A percentile compares a stretch with the other conserved stretches of the same genome.
Conservation (phyloP, 805 yeast species). For the Wickerhamiella allomyrinae region DNA sequence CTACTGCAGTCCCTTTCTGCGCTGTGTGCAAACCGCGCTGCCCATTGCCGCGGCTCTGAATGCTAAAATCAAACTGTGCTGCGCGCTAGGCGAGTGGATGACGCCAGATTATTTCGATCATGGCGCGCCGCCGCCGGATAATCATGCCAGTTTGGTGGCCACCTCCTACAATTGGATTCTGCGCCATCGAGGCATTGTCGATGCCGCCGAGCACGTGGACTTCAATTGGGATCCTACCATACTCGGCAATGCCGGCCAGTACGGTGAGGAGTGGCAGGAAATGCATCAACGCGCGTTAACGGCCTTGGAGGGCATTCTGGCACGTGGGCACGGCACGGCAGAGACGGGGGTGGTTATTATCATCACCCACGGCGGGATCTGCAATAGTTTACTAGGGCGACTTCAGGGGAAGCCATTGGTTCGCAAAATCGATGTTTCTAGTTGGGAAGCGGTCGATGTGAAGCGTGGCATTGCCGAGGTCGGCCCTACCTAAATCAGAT, state of each 20-base stretch:
- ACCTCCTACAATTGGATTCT: constrained; percentile 17
- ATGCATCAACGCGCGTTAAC: constrained; percentile 23
- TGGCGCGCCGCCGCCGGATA: constrained; percentile 25
- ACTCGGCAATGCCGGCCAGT: constrained; percentile 19
- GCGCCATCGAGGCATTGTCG: constrained; percentile 5
- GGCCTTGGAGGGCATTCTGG: constrained; percentile 19
- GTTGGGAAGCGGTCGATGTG: constrained; percentile 2
- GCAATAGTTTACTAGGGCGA: constrained; percentile 26
- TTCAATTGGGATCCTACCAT: constrained; percentile 10
- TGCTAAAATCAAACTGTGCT: constrained; percentile 18
- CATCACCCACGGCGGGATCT: constrained; percentile 29
- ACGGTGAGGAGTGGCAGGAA: constrained; percentile 26
- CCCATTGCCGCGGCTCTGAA: constrained; percentile 14
- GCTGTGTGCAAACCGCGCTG: constrained; percentile 27
- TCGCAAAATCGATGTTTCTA: constrained; percentile 20
- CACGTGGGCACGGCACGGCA: not conserved
- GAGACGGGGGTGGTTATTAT: constrained; percentile 13
- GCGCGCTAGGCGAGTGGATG: constrained; percentile 28
- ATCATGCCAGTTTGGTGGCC: constrained; percentile 13
- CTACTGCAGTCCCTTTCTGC: constrained; percentile 25
- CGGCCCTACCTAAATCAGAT: no score
- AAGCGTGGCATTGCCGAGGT: not conserved
- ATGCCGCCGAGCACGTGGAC: constrained; percentile 5
- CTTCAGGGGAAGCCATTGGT: constrained; percentile 22
- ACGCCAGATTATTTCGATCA: constrained; percentile 25